Conservation (phyloP, 2,329 filamentous ascomycete genomes). For the Bipolaris gigantea region DNA sequence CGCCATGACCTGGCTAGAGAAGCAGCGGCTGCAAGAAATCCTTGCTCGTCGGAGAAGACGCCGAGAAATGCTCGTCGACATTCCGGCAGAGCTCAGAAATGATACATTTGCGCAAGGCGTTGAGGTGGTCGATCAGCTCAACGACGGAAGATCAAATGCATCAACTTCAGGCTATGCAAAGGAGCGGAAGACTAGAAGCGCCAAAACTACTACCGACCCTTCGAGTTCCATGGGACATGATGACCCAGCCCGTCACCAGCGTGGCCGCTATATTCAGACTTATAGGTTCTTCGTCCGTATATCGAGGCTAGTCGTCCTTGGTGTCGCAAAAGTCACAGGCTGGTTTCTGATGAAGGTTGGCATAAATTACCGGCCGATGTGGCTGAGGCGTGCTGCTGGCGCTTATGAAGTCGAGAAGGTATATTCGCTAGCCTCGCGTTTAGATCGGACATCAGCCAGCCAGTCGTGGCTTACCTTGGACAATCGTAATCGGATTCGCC, state of each 20-base stretch:
- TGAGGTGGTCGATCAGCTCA: constrained; percentile 39
- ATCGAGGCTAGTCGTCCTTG: constrained; percentile 63
- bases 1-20: constrained; percentile 86
- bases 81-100: constrained; percentile 49
- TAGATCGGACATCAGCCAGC: constrained; percentile 12
- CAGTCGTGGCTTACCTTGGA: constrained; percentile 32
- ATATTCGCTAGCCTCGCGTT: constrained; percentile 5
- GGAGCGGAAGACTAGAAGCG: constrained; percentile 64
- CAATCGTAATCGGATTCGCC: constrained; percentile 26
- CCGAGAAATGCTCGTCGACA: constrained; percentile 38
- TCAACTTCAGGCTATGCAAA: constrained; percentile 61
- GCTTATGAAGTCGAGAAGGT: constrained; percentile 37
- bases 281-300: constrained; percentile 78
- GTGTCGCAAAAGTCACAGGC: constrained; percentile 59
- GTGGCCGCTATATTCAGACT: constrained; percentile 76
- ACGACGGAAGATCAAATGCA: constrained; percentile 36
- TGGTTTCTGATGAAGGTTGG: constrained; percentile 61
- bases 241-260: constrained; percentile 73
- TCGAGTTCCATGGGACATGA: constrained; percentile 39
- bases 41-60: constrained; percentile 54
- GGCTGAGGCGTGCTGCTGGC: constrained; percentile 60
- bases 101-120: constrained; percentile 45
- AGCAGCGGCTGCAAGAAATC: constrained; percentile 78
- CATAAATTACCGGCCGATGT: constrained; percentile 64
- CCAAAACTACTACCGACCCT: constrained; percentile 26